Conservation (phyloP, 352 stramenopile genomes). For the Phytopythium montanum region DNA sequence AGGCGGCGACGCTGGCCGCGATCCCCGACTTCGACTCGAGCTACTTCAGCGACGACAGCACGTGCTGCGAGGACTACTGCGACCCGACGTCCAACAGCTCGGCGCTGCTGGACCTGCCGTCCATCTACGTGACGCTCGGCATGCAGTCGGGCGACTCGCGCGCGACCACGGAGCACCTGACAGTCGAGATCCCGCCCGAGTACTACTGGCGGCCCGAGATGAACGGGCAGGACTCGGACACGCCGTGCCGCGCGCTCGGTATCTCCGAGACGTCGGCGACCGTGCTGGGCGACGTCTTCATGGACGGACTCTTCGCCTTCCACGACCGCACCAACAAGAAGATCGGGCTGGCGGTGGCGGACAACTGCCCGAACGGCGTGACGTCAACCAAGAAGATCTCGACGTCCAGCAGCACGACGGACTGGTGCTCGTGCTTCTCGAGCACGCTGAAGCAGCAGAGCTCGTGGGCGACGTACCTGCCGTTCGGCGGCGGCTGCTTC, state of each 20-base stretch:
- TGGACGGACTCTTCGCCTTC: conserved; percentile 78
- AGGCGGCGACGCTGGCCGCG: conserved; percentile 42
- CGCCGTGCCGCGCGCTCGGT: conserved; percentile 66
- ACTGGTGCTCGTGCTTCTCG: conserved; percentile 77
- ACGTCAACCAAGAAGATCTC: conserved; percentile 77
- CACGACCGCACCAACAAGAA: conserved; percentile 64
- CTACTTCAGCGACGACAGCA: conserved; percentile 69
- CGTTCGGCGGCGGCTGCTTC: conserved; percentile 65
- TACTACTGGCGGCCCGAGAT: conserved; percentile 84
- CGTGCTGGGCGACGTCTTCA: conserved; percentile 81
- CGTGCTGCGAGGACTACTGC: conserved; percentile 75
- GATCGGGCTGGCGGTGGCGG: conserved; percentile 62
- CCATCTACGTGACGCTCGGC: conserved; percentile 75
- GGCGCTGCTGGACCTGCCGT: conserved; percentile 56
- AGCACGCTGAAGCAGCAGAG: conserved; percentile 54
- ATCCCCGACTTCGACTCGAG: conserved; percentile 60
- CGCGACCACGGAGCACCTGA: conserved; percentile 59
- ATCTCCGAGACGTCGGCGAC: conserved; percentile 67
- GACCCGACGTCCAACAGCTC: conserved; percentile 49
- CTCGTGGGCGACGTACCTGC: conserved; percentile 46
- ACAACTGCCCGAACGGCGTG: conserved; percentile 75
- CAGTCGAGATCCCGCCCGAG: conserved; percentile 73
- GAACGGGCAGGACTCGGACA: conserved; percentile 52
- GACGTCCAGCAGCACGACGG: conserved; percentile 27
- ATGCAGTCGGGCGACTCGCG: conserved; percentile 35